Evolutionary conservation across 768 basidiomycete genomes (phyloP).

Genomic region (Tephrocybe sp.): DNA sequence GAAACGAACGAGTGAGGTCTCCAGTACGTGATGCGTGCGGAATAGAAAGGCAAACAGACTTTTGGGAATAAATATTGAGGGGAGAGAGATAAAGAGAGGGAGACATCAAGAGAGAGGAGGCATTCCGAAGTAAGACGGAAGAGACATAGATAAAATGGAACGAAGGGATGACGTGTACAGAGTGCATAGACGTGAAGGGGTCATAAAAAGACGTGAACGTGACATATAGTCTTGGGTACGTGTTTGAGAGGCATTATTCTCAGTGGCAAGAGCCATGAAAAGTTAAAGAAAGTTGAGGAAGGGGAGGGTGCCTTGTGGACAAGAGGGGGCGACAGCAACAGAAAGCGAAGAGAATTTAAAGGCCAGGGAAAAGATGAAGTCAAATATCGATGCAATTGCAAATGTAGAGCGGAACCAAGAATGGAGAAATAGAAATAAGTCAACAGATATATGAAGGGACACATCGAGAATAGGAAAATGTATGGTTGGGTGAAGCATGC

Average conservation of each 20-base stretch:
- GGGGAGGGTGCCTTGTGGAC: slow-evolving; percentile 20
- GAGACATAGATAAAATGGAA: slow-evolving; percentile 7
- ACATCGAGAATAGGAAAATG: slow-evolving; percentile 18
- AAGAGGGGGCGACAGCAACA: slow-evolving; percentile 33
- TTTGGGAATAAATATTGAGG: not conserved
- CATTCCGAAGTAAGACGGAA: slow-evolving; percentile 4
- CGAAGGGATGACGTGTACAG: slow-evolving; percentile 18
- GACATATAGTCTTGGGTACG: slow-evolving; percentile 18
- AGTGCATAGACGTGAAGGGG: slow-evolving; percentile 14
- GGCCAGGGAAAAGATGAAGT: slow-evolving; percentile 10
- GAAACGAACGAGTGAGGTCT: slow-evolving; percentile 18
- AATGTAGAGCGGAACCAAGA: slow-evolving; percentile 12
- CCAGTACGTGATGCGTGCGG: slow-evolving; percentile 12
- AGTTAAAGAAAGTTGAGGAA: slow-evolving; percentile 10
- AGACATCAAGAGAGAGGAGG: slow-evolving; percentile 25
- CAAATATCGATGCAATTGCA: slow-evolving; percentile 21
- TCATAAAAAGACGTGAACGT: slow-evolving; percentile 16
- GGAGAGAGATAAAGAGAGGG: not conserved
- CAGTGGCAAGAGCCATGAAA: slow-evolving; percentile 11
- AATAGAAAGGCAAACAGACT: slow-evolving; percentile 5
- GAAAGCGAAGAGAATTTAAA: slow-evolving; percentile 20
- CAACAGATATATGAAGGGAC: slow-evolving; percentile 20
- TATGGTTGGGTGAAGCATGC: slow-evolving; percentile 13
- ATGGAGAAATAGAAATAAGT: slow-evolving; percentile 18
- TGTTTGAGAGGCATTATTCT: slow-evolving; percentile 12